Evolutionary conservation across 805 yeast genomes (phyloP).

Genomic region (Candida koratica): DNA sequence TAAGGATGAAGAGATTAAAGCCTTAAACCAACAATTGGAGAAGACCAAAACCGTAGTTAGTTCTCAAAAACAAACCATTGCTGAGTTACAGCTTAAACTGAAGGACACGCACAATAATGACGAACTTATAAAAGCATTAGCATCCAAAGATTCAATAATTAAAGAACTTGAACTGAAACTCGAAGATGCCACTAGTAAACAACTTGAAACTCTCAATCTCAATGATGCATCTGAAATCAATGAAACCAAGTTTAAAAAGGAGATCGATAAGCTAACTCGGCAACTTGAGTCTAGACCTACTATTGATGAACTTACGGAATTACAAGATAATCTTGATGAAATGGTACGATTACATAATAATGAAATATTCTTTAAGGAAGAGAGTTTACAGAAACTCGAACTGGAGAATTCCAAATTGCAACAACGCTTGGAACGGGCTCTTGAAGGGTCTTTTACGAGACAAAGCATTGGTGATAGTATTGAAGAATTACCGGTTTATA

Average conservation of each 20-base stretch:
- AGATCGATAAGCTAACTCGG: constrained; percentile 26
- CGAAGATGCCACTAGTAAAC: constrained; percentile 12
- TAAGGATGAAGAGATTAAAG: constrained; percentile 16
- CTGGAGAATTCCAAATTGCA: constrained; percentile 21
- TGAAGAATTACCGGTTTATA: constrained; percentile 43
- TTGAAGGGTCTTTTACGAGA: constrained; percentile 11
- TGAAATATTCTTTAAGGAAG: constrained; percentile 26
- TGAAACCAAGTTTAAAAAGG: constrained; percentile 13
- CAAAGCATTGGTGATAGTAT: constrained; percentile 11
- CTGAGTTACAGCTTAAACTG: constrained; percentile 4
- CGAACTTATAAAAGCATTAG: constrained; percentile 1
- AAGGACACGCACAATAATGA: background rate
- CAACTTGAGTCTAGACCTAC: constrained; percentile 40
- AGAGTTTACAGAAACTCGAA: constrained; percentile 22
- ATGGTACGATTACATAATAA: constrained; percentile 36
- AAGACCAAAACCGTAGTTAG: constrained; percentile 9
- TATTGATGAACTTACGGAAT: constrained; percentile 38
- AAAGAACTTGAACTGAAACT: constrained; percentile 13
- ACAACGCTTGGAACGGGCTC: constrained; percentile 18
- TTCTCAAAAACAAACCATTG: constrained; percentile 13
- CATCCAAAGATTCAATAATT: constrained; percentile 9
- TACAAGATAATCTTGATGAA: constrained; percentile 42
- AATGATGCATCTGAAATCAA: constrained; percentile 14
- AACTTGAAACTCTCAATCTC: constrained; percentile 13
- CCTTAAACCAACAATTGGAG: constrained; percentile 15